Evolutionary conservation across 1,284 basidiomycete species (phyloP).

Genomic region (Malassezia restricta): DNA sequence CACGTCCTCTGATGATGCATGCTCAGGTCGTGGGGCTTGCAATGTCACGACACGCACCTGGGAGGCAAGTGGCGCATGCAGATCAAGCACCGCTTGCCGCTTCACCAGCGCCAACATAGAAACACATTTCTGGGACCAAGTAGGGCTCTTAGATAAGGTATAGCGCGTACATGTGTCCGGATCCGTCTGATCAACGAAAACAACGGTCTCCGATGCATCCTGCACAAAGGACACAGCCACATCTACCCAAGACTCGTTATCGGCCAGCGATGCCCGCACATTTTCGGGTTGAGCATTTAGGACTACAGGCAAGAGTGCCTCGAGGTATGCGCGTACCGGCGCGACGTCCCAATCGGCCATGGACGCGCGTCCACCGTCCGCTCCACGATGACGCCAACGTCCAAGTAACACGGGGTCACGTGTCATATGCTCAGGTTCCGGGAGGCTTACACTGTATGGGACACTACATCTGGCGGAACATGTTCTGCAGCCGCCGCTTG

Average conservation of each 20-base stretch:
- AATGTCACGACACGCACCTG: slow-evolving; percentile 13
- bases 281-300: slow-evolving; percentile 5
- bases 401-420: too few relatives aligned
- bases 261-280: background rate
- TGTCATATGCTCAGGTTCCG: too few relatives aligned
- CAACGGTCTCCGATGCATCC: slow-evolving; percentile 4
- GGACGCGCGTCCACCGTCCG: background rate
- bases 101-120: slow-evolving; percentile 12
- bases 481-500: slow-evolving; percentile 62
- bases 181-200: slow-evolving; percentile 10
- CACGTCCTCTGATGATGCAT: background rate
- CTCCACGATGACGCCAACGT: background rate
- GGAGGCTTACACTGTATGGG: too few relatives aligned
- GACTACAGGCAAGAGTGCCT: slow-evolving; percentile 21
- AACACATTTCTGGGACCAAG: background rate
- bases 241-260: background rate
- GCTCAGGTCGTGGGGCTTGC: background rate
- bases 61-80: slow-evolving; percentile 1
- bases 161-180: background rate
- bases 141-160: background rate
- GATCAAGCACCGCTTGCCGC: slow-evolving; percentile 6
- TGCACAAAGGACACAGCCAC: background rate
- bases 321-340: slow-evolving; percentile 21
- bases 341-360: background rate
- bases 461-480: slow-evolving; percentile 29